Percentiles rank a stretch among this genome's conserved stretches.
These are phyloP conservation scores for Sclerotinia sclerotiorum DNA, from an alignment of 2,329 filamentous ascomycete genomes.

Conservation along the genomic window DNA sequence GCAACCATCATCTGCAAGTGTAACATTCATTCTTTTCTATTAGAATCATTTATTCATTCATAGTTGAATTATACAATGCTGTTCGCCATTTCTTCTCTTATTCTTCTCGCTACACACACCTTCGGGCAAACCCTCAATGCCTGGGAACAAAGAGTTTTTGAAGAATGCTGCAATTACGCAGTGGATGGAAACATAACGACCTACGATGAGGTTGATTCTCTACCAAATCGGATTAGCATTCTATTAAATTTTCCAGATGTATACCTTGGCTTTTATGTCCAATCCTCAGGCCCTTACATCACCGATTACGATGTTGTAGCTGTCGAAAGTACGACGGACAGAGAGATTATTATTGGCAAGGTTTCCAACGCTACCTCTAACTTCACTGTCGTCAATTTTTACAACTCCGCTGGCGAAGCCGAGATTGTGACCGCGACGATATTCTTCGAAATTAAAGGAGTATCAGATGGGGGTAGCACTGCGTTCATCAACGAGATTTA, in stretches of 20 bases:
- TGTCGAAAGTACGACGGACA: background rate
- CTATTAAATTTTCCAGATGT: background rate
- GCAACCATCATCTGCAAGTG: background rate
- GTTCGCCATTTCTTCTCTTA: background rate
- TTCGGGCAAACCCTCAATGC: constrained; percentile 3
- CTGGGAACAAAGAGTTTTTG: background rate
- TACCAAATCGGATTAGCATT: background rate
- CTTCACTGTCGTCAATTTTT: constrained; percentile 8
- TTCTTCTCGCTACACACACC: background rate
- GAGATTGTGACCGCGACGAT: background rate
- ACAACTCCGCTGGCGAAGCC: background rate
- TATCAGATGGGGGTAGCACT: background rate
- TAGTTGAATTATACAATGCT: background rate
- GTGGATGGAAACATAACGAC: constrained; percentile 10
- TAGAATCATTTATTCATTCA: background rate
- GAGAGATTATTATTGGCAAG: background rate
- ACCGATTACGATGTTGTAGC: constrained; percentile 20
- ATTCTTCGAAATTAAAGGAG: background rate
- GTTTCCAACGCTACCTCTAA: constrained; percentile 11
- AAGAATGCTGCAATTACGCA: background rate
- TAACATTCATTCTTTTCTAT: background rate
- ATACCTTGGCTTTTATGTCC: constrained; percentile 4
- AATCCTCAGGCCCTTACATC: constrained; percentile 13
- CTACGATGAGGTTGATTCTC: background rate
- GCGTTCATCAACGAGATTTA: constrained; percentile 4